Evolutionary conservation across 2,329 filamentous ascomycete genomes (phyloP).

Genomic region (Ophiostoma sp.): DNA sequence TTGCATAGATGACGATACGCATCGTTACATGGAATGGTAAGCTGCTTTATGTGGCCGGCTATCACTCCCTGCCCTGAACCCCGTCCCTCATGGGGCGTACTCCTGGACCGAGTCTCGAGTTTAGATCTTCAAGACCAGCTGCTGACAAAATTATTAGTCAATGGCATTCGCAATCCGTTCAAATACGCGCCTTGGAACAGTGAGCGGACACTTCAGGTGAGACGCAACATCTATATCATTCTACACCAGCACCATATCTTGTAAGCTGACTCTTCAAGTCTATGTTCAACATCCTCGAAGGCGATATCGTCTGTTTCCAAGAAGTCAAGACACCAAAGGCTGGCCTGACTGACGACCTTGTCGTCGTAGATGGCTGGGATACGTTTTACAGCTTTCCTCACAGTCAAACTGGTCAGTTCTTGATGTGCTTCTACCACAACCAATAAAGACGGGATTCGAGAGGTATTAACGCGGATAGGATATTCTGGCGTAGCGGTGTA

Average conservation of each 20-base stretch:
- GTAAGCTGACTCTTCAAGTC: conserved; percentile 42
- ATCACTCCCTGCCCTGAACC: too few species aligned
- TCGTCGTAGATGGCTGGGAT: conserved; percentile 90
- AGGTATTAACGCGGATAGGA: conserved; percentile 45
- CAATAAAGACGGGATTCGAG: too few species aligned
- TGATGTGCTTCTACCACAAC: background rate
- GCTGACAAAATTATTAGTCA: conserved; percentile 33
- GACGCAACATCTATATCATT: background rate
- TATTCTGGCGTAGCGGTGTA: conserved; percentile 96
- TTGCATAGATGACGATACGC: conserved; percentile 58
- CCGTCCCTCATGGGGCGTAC: too few species aligned
- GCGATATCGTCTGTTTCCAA: conserved; percentile 92
- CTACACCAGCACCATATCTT: too few species aligned
- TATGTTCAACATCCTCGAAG: conserved; percentile 91
- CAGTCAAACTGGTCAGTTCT: conserved; percentile 74
- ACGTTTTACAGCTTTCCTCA: conserved; percentile 90
- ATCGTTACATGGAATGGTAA: conserved; percentile 84
- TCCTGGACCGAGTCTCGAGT: too few species aligned
- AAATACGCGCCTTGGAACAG: conserved; percentile 78
- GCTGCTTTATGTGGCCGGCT: background rate
- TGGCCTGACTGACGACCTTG: conserved; percentile 91
- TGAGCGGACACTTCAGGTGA: conserved; percentile 62
- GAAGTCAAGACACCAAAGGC: conserved; percentile 95
- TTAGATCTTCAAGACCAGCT: background rate
- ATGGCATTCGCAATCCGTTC: conserved; percentile 79